These are phyloP conservation scores for Capsella rubella DNA, from an alignment of 441 rosid species.

Conservation along the genomic window DNA sequence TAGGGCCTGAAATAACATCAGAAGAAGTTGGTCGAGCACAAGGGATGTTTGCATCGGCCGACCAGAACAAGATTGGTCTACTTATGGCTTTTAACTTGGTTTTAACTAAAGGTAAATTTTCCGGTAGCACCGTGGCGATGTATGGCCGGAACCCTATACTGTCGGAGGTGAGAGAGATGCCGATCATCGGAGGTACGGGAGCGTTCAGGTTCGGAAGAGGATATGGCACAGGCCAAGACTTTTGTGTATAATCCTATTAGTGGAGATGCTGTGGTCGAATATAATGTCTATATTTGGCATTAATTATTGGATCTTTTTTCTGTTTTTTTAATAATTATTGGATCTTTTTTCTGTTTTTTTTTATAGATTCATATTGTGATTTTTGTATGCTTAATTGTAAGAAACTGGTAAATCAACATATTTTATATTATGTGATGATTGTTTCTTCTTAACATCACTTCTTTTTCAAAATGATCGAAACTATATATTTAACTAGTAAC, in stretches of 20 bases:
- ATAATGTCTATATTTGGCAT: constrained; percentile 45
- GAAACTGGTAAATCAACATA: too few species aligned
- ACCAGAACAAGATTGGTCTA: constrained; percentile 50
- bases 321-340: too few species aligned
- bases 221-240: constrained; percentile 55
- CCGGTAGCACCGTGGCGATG: constrained; percentile 59
- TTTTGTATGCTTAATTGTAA: too few species aligned
- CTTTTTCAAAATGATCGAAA: too few species aligned
- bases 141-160: constrained; percentile 55
- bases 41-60: constrained; percentile 55
- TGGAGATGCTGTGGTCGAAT: constrained; percentile 48
- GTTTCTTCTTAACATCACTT: too few species aligned
- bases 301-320: neutral
- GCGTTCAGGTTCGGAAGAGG: constrained; percentile 57
- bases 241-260: constrained; percentile 34
- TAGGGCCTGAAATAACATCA: constrained; percentile 49
- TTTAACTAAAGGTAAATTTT: constrained; percentile 51
- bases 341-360: too few species aligned
- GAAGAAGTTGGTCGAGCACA: constrained; percentile 57
- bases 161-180: constrained; percentile 59
- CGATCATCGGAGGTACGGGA: constrained; percentile 61
- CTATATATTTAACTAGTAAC: too few species aligned
- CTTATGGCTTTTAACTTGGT: constrained; percentile 52
- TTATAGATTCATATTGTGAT: too few species aligned
- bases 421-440: too few species aligned